phyloP scores from a whole-genome alignment of 192 early-diverging fungal genomes.

The Thamnidium elegans region DNA sequence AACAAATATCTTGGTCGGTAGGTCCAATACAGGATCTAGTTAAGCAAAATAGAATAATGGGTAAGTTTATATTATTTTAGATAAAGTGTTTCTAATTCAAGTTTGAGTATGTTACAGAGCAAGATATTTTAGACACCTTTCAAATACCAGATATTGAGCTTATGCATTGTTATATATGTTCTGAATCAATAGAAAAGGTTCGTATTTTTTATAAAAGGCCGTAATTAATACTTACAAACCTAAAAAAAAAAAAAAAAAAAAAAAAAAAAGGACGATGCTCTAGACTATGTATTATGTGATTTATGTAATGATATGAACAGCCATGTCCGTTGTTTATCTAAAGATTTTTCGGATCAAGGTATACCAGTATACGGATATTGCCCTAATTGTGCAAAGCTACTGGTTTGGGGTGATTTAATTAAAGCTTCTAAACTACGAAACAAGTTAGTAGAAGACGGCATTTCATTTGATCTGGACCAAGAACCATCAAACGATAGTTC shows the following conservation, averaged over 20 bases:
- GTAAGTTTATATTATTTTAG: background rate
- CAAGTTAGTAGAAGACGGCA: too few relatives aligned
- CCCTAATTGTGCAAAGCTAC: slow-evolving; percentile 6
- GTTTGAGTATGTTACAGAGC: background rate
- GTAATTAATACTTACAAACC: background rate
- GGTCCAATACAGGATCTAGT: slow-evolving; percentile 4
- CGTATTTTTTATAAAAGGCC: background rate
- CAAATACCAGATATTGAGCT: background rate
- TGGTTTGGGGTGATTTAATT: slow-evolving; percentile 25
- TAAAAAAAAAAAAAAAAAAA: too few relatives aligned
- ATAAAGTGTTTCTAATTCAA: too few relatives aligned
- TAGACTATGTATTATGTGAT: background rate
- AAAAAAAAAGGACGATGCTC: slow-evolving; percentile 1
- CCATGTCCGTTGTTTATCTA: slow-evolving; percentile 12
- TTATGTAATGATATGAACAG: background rate
- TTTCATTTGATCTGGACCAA: too few relatives aligned
- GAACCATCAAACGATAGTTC: too few relatives aligned
- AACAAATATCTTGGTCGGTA: slow-evolving; percentile 1
- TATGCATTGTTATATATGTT: slow-evolving; percentile 7
- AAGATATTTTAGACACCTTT: background rate
- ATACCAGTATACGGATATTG: slow-evolving; percentile 15
- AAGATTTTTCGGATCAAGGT: background rate
- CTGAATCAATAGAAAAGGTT: background rate
- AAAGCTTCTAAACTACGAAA: slow-evolving; percentile 1
- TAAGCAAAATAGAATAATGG: background rate